Evolutionary conservation across 1,284 basidiomycete genomes (phyloP).

Genomic region (Ceratobasidium sp.): DNA sequence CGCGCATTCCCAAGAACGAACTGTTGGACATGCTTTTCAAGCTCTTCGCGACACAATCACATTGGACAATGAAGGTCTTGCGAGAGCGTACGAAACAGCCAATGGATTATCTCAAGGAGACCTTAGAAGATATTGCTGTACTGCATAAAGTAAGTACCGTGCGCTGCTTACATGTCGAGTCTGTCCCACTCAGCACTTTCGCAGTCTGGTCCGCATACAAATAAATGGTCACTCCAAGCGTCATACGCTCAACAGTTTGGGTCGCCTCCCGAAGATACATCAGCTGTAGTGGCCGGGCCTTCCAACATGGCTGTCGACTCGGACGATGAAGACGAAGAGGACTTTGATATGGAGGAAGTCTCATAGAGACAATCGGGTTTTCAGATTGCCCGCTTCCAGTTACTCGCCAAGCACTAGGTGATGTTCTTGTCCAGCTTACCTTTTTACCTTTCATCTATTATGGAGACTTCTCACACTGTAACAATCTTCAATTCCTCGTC

Average conservation of each 20-base stretch:
- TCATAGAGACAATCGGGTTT: background rate
- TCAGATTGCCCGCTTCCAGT: background rate
- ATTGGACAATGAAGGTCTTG: conserved; percentile 83
- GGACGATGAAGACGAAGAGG: conserved; percentile 43
- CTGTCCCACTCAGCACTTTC: conserved; percentile 45
- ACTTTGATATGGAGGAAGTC: conserved; percentile 45
- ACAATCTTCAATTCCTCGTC: background rate
- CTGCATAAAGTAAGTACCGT: conserved; percentile 68
- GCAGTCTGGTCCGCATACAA: conserved; percentile 33
- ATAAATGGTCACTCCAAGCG: conserved; percentile 36
- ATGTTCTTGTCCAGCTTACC: background rate
- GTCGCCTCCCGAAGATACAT: conserved; percentile 15
- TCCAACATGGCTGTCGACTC: conserved; percentile 5
- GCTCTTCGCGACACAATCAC: conserved; percentile 75
- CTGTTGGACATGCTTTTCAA: conserved; percentile 85
- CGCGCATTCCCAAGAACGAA: conserved; percentile 87
- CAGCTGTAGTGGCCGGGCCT: background rate
- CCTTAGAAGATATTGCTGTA: conserved; percentile 79
- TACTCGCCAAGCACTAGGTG: background rate
- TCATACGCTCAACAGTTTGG: conserved; percentile 41
- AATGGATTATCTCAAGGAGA: conserved; percentile 88
- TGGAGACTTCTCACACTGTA: conserved; percentile 7
- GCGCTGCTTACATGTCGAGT: background rate
- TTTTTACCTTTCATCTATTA: background rate
- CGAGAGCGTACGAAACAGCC: conserved; percentile 88